Conservation (phyloP, 441 rosid species). For the Flueggea neowawraea region DNA sequence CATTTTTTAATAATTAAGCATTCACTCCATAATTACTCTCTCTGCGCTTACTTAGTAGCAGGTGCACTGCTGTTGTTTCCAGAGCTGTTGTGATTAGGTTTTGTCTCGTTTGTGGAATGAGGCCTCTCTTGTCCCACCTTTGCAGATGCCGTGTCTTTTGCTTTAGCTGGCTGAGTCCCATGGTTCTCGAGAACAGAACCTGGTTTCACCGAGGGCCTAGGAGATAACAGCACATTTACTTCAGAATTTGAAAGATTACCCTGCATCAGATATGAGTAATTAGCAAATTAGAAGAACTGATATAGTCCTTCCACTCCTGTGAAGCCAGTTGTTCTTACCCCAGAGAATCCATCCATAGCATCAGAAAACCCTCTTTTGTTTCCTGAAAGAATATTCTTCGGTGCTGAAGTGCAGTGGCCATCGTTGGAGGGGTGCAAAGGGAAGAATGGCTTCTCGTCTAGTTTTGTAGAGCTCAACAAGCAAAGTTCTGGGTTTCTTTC, state of each 20-base stretch:
- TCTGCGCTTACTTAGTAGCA: conserved; percentile 63
- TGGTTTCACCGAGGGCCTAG: conserved; percentile 51
- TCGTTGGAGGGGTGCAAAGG: conserved; percentile 75
- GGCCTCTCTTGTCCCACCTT: conserved; percentile 36
- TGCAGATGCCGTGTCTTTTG: conserved; percentile 32
- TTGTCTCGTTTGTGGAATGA: conserved; percentile 25
- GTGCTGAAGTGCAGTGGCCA: conserved; percentile 38
- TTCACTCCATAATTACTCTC: not conserved
- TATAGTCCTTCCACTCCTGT: conserved; percentile 22
- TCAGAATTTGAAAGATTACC: conserved; percentile 43
- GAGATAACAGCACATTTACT: conserved; percentile 42
- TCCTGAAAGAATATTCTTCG: conserved; percentile 63
- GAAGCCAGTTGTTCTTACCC: conserved; percentile 38
- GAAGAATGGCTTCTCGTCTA: conserved; percentile 81
- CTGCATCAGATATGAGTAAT: conserved; percentile 32
- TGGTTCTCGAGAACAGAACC: conserved; percentile 45
- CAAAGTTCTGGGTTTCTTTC: conserved; percentile 52
- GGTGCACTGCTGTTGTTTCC: conserved; percentile 60
- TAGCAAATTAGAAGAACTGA: conserved; percentile 11
- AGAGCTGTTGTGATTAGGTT: conserved; percentile 25
- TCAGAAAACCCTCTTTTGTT: conserved; percentile 91
- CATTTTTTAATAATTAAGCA: not conserved
- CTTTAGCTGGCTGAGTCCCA: conserved; percentile 42
- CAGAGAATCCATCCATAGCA: conserved; percentile 53
- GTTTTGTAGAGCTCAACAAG: conserved; percentile 38